A percentile compares a stretch with the other conserved stretches of the same genome.
phyloP scores from a whole-genome alignment of 164 flowering plant species.

The Magnolia changhungtana region DNA sequence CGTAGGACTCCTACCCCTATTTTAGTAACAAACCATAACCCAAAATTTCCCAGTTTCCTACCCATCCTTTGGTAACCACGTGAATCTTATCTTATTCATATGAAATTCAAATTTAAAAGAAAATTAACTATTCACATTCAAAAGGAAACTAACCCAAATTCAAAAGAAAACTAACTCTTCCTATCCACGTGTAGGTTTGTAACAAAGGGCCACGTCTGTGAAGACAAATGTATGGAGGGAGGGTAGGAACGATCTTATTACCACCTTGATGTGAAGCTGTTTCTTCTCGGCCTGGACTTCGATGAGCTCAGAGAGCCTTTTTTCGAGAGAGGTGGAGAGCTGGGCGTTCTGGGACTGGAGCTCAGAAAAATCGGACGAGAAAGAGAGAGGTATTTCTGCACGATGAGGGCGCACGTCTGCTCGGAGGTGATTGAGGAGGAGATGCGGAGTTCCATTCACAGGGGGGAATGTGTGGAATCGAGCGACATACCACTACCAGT shows the following conservation, averaged over 20 bases:
- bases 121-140: too few species aligned
- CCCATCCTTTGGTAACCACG: too few species aligned
- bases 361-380: conserved; percentile 49
- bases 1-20: too few species aligned
- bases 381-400: conserved; percentile 80
- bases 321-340: conserved; percentile 46
- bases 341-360: conserved; percentile 54
- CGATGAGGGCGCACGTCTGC: conserved; percentile 79
- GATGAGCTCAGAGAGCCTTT: conserved; percentile 55
- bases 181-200: too few species aligned
- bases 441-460: not conserved
- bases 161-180: too few species aligned
- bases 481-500: too few species aligned
- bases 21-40: too few species aligned
- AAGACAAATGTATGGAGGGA: not conserved
- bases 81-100: too few species aligned
- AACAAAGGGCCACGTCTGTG: too few species aligned
- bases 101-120: too few species aligned
- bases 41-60: too few species aligned
- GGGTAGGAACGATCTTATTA: conserved; percentile 18
- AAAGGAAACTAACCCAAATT: too few species aligned
- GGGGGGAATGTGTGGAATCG: not conserved
- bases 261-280: conserved; percentile 53
- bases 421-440: conserved; percentile 79
- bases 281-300: conserved; percentile 60